Conservation (phyloP, 352 stramenopile species). For the Peronospora destructor region DNA sequence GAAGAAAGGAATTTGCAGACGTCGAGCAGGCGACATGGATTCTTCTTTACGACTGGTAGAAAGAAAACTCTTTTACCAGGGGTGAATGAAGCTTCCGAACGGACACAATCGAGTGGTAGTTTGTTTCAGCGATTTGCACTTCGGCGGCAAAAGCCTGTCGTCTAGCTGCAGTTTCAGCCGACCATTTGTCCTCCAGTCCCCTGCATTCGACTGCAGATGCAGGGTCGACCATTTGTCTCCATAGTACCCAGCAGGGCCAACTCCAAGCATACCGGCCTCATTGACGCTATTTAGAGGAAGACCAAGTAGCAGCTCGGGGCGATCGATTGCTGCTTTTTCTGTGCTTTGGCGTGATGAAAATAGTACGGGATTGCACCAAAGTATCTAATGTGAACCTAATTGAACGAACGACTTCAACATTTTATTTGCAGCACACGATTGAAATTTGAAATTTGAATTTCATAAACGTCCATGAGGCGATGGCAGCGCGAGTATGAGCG, state of each 20-base stretch:
- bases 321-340: too few relatives aligned
- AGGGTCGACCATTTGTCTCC: conserved; percentile 24
- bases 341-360: too few relatives aligned
- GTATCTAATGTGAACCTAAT: too few relatives aligned
- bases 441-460: not conserved
- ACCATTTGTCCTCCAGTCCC: conserved; percentile 1
- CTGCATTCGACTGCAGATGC: conserved; percentile 19
- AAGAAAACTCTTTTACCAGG: conserved; percentile 17
- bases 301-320: conserved; percentile 6
- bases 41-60: conserved; percentile 25
- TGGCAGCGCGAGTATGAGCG: conserved; percentile 67
- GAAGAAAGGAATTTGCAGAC: conserved; percentile 19
- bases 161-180: conserved; percentile 5
- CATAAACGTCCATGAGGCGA: conserved; percentile 4
- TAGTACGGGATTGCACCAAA: too few relatives aligned
- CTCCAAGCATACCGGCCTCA: not conserved
- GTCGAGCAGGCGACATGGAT: conserved; percentile 10
- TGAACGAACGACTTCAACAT: too few relatives aligned
- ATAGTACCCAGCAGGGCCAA: conserved; percentile 11
- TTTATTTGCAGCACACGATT: too few relatives aligned
- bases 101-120: conserved; percentile 18
- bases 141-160: conserved; percentile 28
- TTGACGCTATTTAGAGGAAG: conserved; percentile 23
- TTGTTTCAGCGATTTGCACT: conserved; percentile 29
- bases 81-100: conserved; percentile 30